These are phyloP conservation scores for Backusella psychrophila DNA, from an alignment of 192 early-diverging fungal genomes.

Conservation along the genomic window DNA sequence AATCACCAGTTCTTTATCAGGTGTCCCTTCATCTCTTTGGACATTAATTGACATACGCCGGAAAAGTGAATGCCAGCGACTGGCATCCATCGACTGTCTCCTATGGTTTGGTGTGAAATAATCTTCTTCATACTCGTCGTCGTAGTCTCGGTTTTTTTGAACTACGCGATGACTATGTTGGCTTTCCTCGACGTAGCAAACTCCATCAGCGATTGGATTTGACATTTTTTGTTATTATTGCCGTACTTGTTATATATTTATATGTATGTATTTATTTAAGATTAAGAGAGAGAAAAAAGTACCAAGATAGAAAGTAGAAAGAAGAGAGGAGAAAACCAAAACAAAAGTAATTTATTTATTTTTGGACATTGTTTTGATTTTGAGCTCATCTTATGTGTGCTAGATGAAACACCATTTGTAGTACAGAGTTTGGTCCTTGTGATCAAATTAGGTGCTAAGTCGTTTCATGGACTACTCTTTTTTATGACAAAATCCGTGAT, in stretches of 20 bases:
- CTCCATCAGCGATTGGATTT: not conserved
- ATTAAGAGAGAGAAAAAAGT: not conserved
- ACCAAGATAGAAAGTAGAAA: not conserved
- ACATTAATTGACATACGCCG: constrained; percentile 24
- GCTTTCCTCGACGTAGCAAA: not conserved
- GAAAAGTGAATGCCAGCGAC: constrained; percentile 19
- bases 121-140: not conserved
- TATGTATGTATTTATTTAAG: not conserved
- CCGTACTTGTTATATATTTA: not conserved
- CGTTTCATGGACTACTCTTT: not conserved
- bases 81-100: not conserved
- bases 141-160: not conserved
- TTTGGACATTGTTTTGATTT: constrained; percentile 7
- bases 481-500: not conserved
- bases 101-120: not conserved
- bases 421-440: not conserved
- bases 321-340: not conserved
- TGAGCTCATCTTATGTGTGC: constrained; percentile 5
- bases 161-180: not conserved
- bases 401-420: not conserved
- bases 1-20: constrained; percentile 8
- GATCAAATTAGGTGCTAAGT: not conserved
- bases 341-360: not conserved
- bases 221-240: not conserved
- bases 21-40: constrained; percentile 21